Evolutionary conservation across 768 basidiomycete genomes (phyloP), one percentile per base, ranked within the genome.

Genomic region (Podaxis sp.): DNA sequence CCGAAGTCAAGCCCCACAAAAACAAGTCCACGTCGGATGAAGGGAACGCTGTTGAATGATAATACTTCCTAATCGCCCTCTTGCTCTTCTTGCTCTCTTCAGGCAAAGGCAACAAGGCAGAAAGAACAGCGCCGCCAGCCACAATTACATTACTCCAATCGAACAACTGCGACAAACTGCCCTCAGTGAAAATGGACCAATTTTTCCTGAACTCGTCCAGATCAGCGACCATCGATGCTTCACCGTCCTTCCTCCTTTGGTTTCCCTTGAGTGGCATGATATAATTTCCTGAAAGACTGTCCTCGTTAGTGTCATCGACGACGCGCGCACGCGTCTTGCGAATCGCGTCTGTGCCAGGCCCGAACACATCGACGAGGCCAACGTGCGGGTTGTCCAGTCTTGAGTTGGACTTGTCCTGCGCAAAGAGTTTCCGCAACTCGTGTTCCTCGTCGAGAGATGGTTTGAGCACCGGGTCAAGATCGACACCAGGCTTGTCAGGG

Each of bases 91-190:
- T 82, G 32, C 76, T 75, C 11, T 69, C 69, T 6, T 80, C 79
- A 1, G 81, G 73, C 0, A 87, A 70, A 10, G 85, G 84, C 4
- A 74, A 66, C 59, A 87, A 71, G 60, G 83, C 84, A 2, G 84
- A 85, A 37, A 83, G 77, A 21, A 88, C 82, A 1, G 82, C 73
- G 11, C 86, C 85, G 16, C 86, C 85, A 47, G 84, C 84, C 36
- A 79, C 85, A 16, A 87, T 74, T 61, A 87, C 82, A 64, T 87
- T 86, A 71, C 76, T 83, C 85, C 85, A 87, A 64, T 86, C 80
- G 40, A 74, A 25, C 16, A 87, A 72, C 65, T 86, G 84, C 6
- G 82, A 83, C 10, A 88, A 73, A 3, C 84, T 83, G 2, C 82
- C 82, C 65, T 88, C 85, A 11, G 80, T 81, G 69, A 88, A 88